phyloP scores from a whole-genome alignment of 1,139 yeast genomes.

The Nakaseomyces uthaithaninus region DNA sequence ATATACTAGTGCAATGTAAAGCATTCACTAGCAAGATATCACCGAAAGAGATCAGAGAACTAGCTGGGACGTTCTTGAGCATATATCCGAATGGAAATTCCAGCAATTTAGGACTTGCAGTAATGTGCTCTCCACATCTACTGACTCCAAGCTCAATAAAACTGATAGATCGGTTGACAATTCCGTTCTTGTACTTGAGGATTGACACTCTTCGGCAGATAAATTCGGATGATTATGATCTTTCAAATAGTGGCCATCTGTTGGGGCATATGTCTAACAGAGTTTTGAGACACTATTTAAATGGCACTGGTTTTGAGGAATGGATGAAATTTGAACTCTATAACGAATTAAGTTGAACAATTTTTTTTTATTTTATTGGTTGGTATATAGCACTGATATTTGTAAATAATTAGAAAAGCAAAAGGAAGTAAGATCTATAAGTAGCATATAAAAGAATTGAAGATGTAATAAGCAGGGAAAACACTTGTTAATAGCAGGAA shows the following conservation, averaged over 20 bases:
- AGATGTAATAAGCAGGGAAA: too few relatives aligned
- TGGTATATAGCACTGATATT: too few relatives aligned
- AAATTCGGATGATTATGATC: conserved; percentile 33
- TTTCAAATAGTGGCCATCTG: conserved; percentile 35
- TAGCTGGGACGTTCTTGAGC: conserved; percentile 47
- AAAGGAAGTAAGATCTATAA: too few relatives aligned
- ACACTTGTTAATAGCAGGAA: too few relatives aligned
- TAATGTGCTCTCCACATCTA: conserved; percentile 51
- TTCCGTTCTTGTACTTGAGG: conserved; percentile 50
- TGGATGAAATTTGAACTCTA: conserved; percentile 23
- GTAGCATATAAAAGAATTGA: too few relatives aligned
- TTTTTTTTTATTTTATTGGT: too few relatives aligned
- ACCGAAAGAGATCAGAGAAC: conserved; percentile 49
- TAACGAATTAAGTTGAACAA: too few relatives aligned
- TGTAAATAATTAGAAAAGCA: too few relatives aligned
- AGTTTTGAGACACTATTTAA: conserved; percentile 14
- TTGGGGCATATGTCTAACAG: conserved; percentile 28
- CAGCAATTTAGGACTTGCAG: conserved; percentile 28
- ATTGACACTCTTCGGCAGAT: conserved; percentile 28
- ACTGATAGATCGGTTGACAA: conserved; percentile 44
- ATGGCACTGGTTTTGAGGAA: conserved; percentile 23
- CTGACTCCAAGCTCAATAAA: conserved; percentile 52
- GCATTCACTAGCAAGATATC: conserved; percentile 38
- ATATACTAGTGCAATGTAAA: conserved; percentile 52
- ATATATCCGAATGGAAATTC: conserved; percentile 32